Percentiles rank a stretch among this genome's conserved stretches.
Conservation (phyloP, 257 asterid species). For the Fraxinus anomala region DNA sequence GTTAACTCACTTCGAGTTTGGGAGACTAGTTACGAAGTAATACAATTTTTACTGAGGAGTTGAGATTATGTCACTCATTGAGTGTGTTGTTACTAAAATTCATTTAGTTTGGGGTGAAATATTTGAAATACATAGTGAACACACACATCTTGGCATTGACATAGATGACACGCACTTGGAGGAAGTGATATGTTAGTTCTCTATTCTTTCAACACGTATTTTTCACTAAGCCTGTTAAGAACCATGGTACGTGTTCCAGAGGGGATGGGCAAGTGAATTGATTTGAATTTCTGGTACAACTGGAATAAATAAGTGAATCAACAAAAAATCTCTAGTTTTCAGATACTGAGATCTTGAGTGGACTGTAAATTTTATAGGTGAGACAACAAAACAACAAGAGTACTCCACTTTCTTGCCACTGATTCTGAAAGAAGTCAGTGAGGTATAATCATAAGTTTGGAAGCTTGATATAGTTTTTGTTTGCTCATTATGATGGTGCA, state of each 20-base stretch:
- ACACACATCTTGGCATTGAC: not conserved
- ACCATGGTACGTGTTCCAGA: not conserved
- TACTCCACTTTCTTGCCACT: constrained; percentile 5
- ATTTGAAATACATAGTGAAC: not conserved
- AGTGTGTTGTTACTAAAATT: not conserved
- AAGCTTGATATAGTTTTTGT: not conserved
- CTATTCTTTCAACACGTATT: not conserved
- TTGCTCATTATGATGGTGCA: constrained; percentile 6
- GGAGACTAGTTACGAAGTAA: not conserved
- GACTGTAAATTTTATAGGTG: constrained; percentile 14
- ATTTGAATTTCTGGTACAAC: not conserved
- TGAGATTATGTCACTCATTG: not conserved
- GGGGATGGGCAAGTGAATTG: not conserved
- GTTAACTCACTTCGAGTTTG: not conserved
- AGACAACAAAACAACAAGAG: not conserved
- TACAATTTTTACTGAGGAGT: not conserved
- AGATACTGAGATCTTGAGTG: not conserved
- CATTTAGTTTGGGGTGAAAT: not conserved
- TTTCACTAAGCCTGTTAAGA: not conserved
- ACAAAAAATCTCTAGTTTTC: not conserved
- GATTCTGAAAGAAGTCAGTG: not conserved
- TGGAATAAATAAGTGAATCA: not conserved
- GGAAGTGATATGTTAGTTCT: not conserved
- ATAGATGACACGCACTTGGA: not conserved
- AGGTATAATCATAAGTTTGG: constrained; percentile 8